Percentiles rank a stretch among this genome's conserved stretches.
Conservation (phyloP, 2,329 filamentous ascomycete species). For the Fonsecaea monophora region DNA sequence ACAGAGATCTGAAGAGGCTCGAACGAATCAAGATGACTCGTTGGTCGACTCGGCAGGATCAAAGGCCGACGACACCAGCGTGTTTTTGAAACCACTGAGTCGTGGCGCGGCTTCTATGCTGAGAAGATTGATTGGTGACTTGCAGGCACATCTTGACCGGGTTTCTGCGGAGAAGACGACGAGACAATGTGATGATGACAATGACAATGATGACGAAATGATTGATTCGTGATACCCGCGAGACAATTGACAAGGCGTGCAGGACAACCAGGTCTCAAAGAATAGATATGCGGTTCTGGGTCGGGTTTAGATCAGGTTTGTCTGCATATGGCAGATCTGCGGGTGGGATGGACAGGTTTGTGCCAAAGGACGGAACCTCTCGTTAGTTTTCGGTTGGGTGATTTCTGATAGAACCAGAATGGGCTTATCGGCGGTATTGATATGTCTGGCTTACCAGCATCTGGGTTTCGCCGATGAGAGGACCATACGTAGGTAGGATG, state of each 20-base stretch:
- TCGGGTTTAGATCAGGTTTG: neutral
- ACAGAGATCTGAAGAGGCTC: constrained; percentile 36
- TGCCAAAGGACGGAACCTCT: neutral
- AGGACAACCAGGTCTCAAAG: neutral
- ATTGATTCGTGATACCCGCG: neutral
- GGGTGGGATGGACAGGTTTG: neutral
- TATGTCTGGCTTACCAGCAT: neutral
- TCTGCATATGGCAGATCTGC: neutral
- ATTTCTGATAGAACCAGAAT: neutral
- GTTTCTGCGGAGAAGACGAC: neutral
- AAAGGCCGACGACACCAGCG: constrained; percentile 35
- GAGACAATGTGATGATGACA: neutral
- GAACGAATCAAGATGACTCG: constrained; percentile 32
- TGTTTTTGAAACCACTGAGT: constrained; percentile 46
- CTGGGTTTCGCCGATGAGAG: neutral
- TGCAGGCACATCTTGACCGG: constrained; percentile 37
- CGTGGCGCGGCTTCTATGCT: constrained; percentile 46
- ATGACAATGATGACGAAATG: neutral
- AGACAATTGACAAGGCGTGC: neutral
- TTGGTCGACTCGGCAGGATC: constrained; percentile 36
- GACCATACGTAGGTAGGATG: no score
- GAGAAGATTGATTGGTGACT: constrained; percentile 40
- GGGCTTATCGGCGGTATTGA: neutral
- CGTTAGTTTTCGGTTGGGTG: neutral
- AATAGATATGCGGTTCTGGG: neutral